Evolutionary conservation across 768 basidiomycete species (phyloP).

Genomic region (Leccinellum luteum): DNA sequence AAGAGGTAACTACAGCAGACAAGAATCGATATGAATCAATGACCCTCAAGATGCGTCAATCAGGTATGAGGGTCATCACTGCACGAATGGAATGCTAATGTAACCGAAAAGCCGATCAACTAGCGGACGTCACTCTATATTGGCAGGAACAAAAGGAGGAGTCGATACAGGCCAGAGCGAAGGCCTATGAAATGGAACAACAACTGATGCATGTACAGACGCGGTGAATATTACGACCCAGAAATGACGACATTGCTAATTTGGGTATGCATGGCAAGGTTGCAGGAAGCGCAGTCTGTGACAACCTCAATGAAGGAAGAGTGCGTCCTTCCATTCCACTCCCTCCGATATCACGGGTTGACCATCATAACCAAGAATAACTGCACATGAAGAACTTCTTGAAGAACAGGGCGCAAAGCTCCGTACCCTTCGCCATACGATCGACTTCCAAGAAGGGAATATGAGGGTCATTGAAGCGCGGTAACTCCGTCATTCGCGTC

Average conservation of each 20-base stretch:
- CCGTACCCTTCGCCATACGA: constrained; percentile 30
- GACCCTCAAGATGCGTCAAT: constrained; percentile 23
- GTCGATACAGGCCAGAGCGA: constrained; percentile 21
- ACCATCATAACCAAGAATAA: constrained; percentile 19
- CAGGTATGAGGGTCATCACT: constrained; percentile 18
- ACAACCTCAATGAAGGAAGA: constrained; percentile 31
- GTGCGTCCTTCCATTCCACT: constrained; percentile 26
- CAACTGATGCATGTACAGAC: constrained; percentile 21
- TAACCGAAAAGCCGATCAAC: constrained; percentile 16
- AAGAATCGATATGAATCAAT: constrained; percentile 21
- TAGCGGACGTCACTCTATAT: constrained; percentile 22
- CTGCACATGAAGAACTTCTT: constrained; percentile 19
- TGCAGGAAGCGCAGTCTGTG: constrained; percentile 26
- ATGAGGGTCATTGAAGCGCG: constrained; percentile 25
- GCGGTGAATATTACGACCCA: constrained; percentile 12
- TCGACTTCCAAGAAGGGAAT: constrained; percentile 31
- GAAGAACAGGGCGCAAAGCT: constrained; percentile 27
- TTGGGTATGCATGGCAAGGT: constrained; percentile 11
- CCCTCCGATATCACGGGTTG: constrained; percentile 10
- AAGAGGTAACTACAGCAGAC: constrained; percentile 24
- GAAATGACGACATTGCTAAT: constrained; percentile 10
- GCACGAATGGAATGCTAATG: constrained; percentile 13
- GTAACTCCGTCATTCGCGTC: constrained; percentile 9
- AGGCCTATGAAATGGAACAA: constrained; percentile 28
- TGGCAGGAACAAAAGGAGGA: constrained; percentile 30